Percentiles rank a stretch among this genome's conserved stretches.
phyloP scores from a whole-genome alignment of 2,329 filamentous ascomycete species.

The Acrocalymma vagum region DNA sequence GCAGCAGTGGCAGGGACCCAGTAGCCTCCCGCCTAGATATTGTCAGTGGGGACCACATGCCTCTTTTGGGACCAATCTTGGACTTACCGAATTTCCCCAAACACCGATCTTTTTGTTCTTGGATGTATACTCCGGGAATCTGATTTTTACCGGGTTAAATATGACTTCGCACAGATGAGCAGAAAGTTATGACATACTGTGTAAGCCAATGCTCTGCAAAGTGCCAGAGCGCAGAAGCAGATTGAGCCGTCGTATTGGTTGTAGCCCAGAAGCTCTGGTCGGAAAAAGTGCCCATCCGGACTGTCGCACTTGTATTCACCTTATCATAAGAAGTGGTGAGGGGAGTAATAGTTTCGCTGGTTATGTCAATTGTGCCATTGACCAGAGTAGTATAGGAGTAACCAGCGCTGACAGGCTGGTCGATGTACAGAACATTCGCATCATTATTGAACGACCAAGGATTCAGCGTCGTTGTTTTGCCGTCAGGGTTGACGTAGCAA shows the following conservation, averaged over 20 bases:
- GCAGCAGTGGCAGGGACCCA: slow-evolving; percentile 64
- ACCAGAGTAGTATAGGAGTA: slow-evolving; percentile 57
- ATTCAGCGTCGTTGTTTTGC: slow-evolving; percentile 25
- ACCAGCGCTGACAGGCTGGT: slow-evolving; percentile 67
- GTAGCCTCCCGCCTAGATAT: slow-evolving; percentile 58
- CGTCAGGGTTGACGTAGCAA: slow-evolving; percentile 25
- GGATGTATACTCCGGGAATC: slow-evolving; percentile 28
- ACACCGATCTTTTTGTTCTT: slow-evolving; percentile 27
- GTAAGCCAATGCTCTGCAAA: slow-evolving; percentile 27
- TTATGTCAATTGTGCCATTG: slow-evolving; percentile 23
- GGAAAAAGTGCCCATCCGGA: slow-evolving; percentile 15
- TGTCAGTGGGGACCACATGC: too few species aligned
- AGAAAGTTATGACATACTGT: too few species aligned
- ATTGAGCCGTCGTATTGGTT: slow-evolving; percentile 25
- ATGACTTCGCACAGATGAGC: too few species aligned
- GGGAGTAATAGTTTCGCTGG: slow-evolving; percentile 14
- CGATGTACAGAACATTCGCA: slow-evolving; percentile 66
- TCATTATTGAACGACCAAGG: slow-evolving; percentile 41
- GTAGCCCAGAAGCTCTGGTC: slow-evolving; percentile 11
- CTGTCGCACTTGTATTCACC: slow-evolving; percentile 12
- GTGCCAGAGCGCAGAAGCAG: slow-evolving; percentile 26
- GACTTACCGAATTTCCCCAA: slow-evolving; percentile 35
- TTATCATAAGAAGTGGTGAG: slow-evolving; percentile 15
- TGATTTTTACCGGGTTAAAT: too few species aligned
- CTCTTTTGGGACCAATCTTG: too few species aligned